Percentiles rank a stretch among this genome's conserved stretches.
phyloP scores from a whole-genome alignment of 805 yeast species.

The Candida mattraensis region DNA sequence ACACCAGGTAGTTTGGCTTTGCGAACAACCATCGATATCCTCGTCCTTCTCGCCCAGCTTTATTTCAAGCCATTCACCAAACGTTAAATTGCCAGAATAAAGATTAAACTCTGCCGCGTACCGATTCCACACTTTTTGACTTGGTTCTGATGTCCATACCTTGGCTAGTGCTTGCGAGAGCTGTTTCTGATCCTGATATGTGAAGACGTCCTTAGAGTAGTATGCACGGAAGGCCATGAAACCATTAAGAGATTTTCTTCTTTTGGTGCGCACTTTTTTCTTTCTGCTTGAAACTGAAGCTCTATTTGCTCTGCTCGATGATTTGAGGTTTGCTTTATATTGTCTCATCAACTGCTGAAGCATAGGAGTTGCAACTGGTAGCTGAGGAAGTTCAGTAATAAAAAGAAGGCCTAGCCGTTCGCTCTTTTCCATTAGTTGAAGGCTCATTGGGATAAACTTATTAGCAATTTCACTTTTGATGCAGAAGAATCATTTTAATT shows the following conservation, averaged over 20 bases:
- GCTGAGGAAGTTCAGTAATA: constrained; percentile 9
- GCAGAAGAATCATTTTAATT: no score
- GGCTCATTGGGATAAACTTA: no score
- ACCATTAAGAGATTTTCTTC: constrained; percentile 15
- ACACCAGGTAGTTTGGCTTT: constrained; percentile 7
- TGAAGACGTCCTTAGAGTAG: constrained; percentile 13
- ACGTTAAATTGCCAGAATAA: constrained; percentile 6
- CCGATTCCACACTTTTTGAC: constrained; percentile 32
- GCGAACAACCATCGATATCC: neutral
- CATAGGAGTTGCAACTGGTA: constrained; percentile 11
- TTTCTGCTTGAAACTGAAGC: neutral
- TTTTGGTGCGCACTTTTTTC: constrained; percentile 2
- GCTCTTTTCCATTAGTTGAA: no score
- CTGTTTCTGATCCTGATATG: constrained; percentile 11
- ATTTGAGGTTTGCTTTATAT: neutral
- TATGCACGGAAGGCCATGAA: constrained; percentile 21
- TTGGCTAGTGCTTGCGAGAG: constrained; percentile 14
- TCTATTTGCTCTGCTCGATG: neutral
- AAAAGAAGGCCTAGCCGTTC: no score
- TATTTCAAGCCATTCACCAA: constrained; percentile 21
- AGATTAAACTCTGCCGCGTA: constrained; percentile 34
- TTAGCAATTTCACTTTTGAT: no score
- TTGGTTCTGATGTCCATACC: constrained; percentile 30
- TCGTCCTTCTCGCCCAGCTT: constrained; percentile 9
- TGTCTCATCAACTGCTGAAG: constrained; percentile 4